Conservation (phyloP, 1,284 basidiomycete genomes). For the Peniophora sp. region DNA sequence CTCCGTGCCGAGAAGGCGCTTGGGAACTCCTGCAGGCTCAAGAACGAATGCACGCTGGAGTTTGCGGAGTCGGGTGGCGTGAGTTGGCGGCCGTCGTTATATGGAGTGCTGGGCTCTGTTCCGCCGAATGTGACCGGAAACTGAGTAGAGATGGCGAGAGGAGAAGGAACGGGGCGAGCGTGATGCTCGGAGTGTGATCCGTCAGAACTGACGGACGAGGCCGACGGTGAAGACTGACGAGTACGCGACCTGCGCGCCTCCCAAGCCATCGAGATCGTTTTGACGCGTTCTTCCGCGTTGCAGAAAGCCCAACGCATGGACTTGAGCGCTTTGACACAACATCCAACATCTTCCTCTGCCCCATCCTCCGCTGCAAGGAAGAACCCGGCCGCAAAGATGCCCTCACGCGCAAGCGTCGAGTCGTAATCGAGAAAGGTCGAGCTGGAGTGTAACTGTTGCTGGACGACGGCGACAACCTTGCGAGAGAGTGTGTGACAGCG, state of each 20-base stretch:
- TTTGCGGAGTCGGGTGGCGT: constrained; percentile 13
- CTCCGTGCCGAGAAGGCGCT: constrained; percentile 6
- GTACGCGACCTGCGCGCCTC: constrained; percentile 24
- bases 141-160: constrained; percentile 22
- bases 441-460: constrained; percentile 38
- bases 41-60: constrained; percentile 14
- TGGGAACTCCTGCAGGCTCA: constrained; percentile 4
- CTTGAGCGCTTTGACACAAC: constrained; percentile 64
- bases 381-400: constrained; percentile 72
- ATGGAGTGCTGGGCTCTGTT: constrained; percentile 12
- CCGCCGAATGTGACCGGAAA: constrained; percentile 23
- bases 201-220: constrained; percentile 10
- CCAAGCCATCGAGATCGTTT: constrained; percentile 57
- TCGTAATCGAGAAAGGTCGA: constrained; percentile 72
- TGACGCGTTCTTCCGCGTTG: constrained; percentile 62
- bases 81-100: constrained; percentile 21
- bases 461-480: constrained; percentile 54
- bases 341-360: constrained; percentile 58
- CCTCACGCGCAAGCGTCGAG: constrained; percentile 71
- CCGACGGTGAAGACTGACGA: constrained; percentile 10
- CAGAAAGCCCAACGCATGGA: constrained; percentile 79
- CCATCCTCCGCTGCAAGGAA: constrained; percentile 53
- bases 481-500: constrained; percentile 43
- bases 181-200: constrained; percentile 5
- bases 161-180: constrained; percentile 18